These are phyloP conservation scores for Papilionanthe hybrid DNA, from an alignment of 116 monocot genomes.

Conservation along the genomic window DNA sequence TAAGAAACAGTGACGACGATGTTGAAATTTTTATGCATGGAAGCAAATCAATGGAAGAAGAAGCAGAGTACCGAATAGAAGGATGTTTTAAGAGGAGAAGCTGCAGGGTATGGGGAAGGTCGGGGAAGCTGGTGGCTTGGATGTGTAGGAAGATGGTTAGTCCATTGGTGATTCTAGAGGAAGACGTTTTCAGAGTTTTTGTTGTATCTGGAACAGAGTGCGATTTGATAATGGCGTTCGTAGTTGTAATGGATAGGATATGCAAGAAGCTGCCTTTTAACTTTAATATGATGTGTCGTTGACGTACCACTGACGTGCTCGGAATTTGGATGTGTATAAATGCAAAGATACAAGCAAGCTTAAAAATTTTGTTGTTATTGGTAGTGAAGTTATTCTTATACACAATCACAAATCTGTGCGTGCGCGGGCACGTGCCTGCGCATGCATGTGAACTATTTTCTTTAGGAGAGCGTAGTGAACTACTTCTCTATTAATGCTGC, in stretches of 20 bases:
- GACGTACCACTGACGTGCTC: not conserved
- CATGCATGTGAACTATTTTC: too few relatives aligned
- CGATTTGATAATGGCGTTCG: conserved; percentile 38
- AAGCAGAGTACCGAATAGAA: conserved; percentile 28
- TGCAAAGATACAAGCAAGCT: not conserved
- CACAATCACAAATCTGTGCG: too few relatives aligned
- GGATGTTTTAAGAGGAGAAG: conserved; percentile 53
- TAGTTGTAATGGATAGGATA: conserved; percentile 42
- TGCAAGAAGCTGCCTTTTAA: conserved; percentile 2
- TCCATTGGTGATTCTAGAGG: conserved; percentile 24
- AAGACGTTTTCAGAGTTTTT: conserved; percentile 39
- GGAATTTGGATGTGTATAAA: not conserved
- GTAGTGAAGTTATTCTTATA: too few relatives aligned
- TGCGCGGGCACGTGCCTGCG: too few relatives aligned
- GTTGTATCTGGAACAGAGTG: conserved; percentile 14
- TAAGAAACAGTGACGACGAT: conserved; percentile 23
- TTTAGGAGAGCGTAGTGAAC: too few relatives aligned
- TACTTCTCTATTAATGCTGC: too few relatives aligned
- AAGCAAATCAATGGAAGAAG: not conserved
- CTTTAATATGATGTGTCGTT: not conserved
- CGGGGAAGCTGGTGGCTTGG: conserved; percentile 46
- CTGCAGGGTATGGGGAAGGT: conserved; percentile 44
- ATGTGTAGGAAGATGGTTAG: conserved; percentile 51
- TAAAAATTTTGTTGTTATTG: not conserved
- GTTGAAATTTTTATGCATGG: conserved; percentile 44